Evolutionary conservation across 129 eudicot genomes (phyloP), one percentile per base, ranked within the genome.

Genomic region (Oenanthe sinensis): DNA sequence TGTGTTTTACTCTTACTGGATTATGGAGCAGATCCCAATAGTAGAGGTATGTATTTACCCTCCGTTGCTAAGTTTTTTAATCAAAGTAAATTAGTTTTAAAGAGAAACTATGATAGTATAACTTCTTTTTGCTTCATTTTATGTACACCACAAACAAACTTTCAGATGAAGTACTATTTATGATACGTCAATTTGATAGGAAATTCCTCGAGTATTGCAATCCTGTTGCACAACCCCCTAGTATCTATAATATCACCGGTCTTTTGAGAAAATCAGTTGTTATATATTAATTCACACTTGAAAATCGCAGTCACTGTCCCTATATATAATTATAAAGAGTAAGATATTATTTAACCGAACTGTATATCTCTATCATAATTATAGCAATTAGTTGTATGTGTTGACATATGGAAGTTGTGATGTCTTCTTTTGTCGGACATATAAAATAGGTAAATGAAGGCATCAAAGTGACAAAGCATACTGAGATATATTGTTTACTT

Each of bases 1-100:
- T 92, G 99, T 63, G 97, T 92, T 77, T 89, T 88, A 28, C 88
- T 92, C 74, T 86, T 96, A 54, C 90, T 96, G 20, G 99, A 92
- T 76, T 89, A 79, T 80, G 97, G 97, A 46, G 99, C 97, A 45
- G 95, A 92, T 86, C 90, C 95, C 43, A 89, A 96, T 81, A 81
- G 90, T 77, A 87, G 90, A 92, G 99, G 99, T 92, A 87, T 40
- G 6, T 74, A 15, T 44, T 42, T 58, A n/a, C 3, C 36, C 78
- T 33, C 44, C 40, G 33, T 6, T 14, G 4, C 73, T 0, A 6
- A 30, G 33, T 30, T 68, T 5, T 4, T 30, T n/a, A 58, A 58
- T 12, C 33, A n/a, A n/a, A 9, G 30, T 58, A 58, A 58, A 58
- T 58, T 58, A 58, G 17, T 0, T 58, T n/a, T 58, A 1, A 58